Percentiles rank a stretch among this genome's conserved stretches.
Evolutionary conservation across 202 grass and related monocot genomes (phyloP).

Genomic region (Elaeis oleifera): DNA sequence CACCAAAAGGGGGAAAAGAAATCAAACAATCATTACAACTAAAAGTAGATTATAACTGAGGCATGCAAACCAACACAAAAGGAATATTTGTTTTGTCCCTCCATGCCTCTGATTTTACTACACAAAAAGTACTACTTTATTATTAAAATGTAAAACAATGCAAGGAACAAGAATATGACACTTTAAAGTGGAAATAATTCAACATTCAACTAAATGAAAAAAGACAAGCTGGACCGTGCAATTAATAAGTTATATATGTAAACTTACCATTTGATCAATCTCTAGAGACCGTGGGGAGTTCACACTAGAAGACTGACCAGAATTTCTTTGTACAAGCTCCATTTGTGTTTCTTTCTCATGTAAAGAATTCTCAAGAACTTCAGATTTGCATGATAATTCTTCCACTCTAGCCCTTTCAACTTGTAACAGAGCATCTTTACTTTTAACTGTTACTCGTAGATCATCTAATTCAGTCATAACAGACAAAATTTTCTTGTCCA

Average conservation of each 20-base stretch:
- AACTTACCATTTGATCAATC: constrained; percentile 67
- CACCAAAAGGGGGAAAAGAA: constrained; percentile 16
- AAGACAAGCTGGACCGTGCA: too few relatives aligned
- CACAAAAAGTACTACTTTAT: too few relatives aligned
- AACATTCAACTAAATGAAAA: too few relatives aligned
- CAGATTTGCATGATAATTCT: constrained; percentile 58
- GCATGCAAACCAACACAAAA: too few relatives aligned
- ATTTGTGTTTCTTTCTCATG: constrained; percentile 57
- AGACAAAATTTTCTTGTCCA: constrained; percentile 65
- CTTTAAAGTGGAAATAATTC: too few relatives aligned
- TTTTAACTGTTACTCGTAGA: constrained; percentile 49
- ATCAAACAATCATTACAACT: too few relatives aligned
- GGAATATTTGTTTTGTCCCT: too few relatives aligned
- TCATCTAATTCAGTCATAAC: constrained; percentile 61
- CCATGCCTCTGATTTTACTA: too few relatives aligned
- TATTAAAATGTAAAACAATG: too few relatives aligned
- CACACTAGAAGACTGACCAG: constrained; percentile 36
- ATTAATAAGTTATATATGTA: too few relatives aligned
- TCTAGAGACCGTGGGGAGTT: constrained; percentile 58
- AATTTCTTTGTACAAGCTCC: constrained; percentile 40
- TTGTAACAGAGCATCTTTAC: constrained; percentile 76
- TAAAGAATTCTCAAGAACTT: constrained; percentile 62
- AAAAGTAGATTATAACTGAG: too few relatives aligned
- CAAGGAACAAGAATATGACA: too few relatives aligned
- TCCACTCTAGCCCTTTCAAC: constrained; percentile 62